phyloP scores from a whole-genome alignment of 2,329 filamentous ascomycete genomes.

The Calonectria multiphialidica region DNA sequence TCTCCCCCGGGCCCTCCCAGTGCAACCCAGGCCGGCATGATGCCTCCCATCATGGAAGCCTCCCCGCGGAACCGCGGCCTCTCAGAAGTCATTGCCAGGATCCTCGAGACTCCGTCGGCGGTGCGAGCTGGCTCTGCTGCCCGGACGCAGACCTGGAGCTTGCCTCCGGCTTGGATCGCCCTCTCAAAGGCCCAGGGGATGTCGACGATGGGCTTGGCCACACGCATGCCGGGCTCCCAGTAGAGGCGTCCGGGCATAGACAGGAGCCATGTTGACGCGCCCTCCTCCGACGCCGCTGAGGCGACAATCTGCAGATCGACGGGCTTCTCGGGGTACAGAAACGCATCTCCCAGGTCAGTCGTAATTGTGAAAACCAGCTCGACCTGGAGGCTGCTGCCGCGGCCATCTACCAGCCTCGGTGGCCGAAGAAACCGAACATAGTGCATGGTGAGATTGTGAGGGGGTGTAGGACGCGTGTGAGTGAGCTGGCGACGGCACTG shows the following conservation, averaged over 20 bases:
- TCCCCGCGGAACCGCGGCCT: constrained; percentile 33
- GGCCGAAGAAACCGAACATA: constrained; percentile 68
- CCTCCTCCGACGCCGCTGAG: constrained; percentile 36
- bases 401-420: constrained; percentile 50
- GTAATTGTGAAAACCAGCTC: constrained; percentile 66
- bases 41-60: constrained; percentile 47
- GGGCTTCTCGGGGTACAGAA: constrained; percentile 59
- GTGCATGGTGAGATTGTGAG: constrained; percentile 57
- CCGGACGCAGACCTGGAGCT: constrained; percentile 45
- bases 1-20: constrained; percentile 43
- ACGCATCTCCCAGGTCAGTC: constrained; percentile 69
- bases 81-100: constrained; percentile 40
- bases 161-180: constrained; percentile 39
- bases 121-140: constrained; percentile 39
- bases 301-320: constrained; percentile 57
- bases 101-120: constrained; percentile 42
- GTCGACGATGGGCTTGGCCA: constrained; percentile 51
- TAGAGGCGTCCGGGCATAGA: constrained; percentile 43
- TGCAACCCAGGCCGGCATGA: constrained; percentile 58
- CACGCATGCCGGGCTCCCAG: constrained; percentile 53
- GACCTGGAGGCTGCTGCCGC: constrained; percentile 45
- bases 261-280: constrained; percentile 39
- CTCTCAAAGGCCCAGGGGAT: constrained; percentile 44
- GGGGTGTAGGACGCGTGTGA: background rate
- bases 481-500: background rate